Evolutionary conservation across 495 filamentous ascomycete genomes (phyloP).

Genomic region (Chaetomium fimeti): DNA sequence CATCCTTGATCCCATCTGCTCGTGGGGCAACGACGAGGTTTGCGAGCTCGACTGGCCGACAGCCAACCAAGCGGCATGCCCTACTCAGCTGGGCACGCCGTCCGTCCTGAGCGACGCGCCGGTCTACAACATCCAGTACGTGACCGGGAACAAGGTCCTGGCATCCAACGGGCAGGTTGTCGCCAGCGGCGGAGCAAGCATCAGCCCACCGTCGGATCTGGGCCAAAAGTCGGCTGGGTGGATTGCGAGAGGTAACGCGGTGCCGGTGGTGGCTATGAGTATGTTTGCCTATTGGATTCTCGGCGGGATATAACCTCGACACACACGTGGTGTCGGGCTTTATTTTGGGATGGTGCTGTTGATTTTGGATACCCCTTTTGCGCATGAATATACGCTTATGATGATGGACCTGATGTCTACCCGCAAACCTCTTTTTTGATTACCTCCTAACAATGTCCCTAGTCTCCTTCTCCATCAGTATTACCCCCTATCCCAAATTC

Average conservation of each 20-base stretch:
- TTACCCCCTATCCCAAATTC: no score
- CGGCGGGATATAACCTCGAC: slow-evolving; percentile 7
- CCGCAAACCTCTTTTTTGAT: no score
- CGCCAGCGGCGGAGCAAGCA: slow-evolving; percentile 12
- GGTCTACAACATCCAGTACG: slow-evolving; percentile 51
- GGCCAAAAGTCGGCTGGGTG: slow-evolving; percentile 9
- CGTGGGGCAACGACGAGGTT: slow-evolving; percentile 46
- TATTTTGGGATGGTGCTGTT: slow-evolving; percentile 10
- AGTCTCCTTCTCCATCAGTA: no score
- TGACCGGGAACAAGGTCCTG: slow-evolving; percentile 41
- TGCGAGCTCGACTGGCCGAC: slow-evolving; percentile 48
- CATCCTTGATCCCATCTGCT: slow-evolving; percentile 46
- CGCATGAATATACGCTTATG: slow-evolving; percentile 18
- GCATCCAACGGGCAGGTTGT: slow-evolving; percentile 41
- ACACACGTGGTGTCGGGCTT: not conserved
- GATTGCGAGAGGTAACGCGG: not conserved
- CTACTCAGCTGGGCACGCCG: slow-evolving; percentile 40
- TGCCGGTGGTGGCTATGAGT: slow-evolving; percentile 4
- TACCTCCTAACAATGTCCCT: no score
- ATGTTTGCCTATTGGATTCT: slow-evolving; percentile 17
- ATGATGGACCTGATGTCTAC: not conserved
- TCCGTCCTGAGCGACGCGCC: slow-evolving; percentile 35
- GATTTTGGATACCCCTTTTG: slow-evolving; percentile 18
- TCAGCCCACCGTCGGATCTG: not conserved
- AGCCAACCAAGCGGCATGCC: slow-evolving; percentile 46